These are phyloP conservation scores for Stagonosporopsis vannaccii DNA, from an alignment of 2,329 filamentous ascomycete genomes.

Conservation along the genomic window DNA sequence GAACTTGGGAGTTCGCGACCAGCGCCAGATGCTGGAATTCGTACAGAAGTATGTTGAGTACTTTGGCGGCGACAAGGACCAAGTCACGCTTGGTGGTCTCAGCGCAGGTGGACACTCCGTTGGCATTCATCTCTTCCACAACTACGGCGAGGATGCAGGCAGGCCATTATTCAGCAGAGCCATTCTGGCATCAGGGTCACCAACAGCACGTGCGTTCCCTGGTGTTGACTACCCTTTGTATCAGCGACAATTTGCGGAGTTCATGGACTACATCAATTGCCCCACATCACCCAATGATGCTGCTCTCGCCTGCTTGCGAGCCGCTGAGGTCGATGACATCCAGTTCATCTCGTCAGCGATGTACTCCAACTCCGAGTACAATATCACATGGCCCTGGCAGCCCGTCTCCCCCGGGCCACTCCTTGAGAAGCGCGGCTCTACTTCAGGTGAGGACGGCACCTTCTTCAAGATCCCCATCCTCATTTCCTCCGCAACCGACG, in stretches of 20 bases:
- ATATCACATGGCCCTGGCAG: conserved; percentile 59
- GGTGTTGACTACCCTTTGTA: conserved; percentile 42
- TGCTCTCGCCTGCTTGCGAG: conserved; percentile 51
- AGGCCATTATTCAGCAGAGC: conserved; percentile 44
- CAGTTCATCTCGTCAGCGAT: conserved; percentile 50
- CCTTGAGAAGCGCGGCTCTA: conserved; percentile 57
- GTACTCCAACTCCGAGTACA: conserved; percentile 49
- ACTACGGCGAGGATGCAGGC: conserved; percentile 41
- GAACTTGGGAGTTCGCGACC: conserved; percentile 45
- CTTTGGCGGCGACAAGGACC: conserved; percentile 50
- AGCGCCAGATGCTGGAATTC: conserved; percentile 47
- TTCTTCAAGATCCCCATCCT: conserved; percentile 45
- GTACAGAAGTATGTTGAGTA: conserved; percentile 48
- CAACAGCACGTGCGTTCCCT: conserved; percentile 48
- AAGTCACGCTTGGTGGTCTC: conserved; percentile 52
- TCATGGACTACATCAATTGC: conserved; percentile 43
- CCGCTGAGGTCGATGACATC: conserved; percentile 49
- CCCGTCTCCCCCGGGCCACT: conserved; percentile 56
- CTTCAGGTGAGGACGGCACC: conserved; percentile 42
- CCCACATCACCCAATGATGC: conserved; percentile 32
- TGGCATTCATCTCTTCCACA: conserved; percentile 47
- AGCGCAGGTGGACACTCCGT: conserved; percentile 50
- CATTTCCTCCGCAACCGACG: conserved; percentile 49
- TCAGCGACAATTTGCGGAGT: conserved; percentile 37
- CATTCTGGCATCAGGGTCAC: conserved; percentile 45